Evolutionary conservation across 768 basidiomycete genomes (phyloP), one percentile per base, ranked within the genome.

Genomic region (Suillus placidus): DNA sequence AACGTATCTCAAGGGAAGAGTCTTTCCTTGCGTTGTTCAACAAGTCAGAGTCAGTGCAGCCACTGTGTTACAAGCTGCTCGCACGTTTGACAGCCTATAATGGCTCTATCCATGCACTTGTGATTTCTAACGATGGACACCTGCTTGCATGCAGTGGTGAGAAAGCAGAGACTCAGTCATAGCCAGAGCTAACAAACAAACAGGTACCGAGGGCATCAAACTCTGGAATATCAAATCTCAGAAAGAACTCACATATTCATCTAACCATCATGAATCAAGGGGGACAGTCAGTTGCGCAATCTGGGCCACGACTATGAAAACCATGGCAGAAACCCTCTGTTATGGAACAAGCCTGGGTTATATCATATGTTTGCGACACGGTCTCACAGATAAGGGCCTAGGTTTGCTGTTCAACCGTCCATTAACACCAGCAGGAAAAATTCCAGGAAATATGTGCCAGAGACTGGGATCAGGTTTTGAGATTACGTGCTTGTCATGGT

Each of bases 251-350:
- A 6, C 64, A 32, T 65, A 37, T 37, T 60, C 58, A 5, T 56
- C 45, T 13, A 5, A 26, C 14, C 12, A 49, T 26, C 23, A 52
- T 4, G 63, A 38, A 3, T 57, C 45, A 3, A 2, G 55, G 37
- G 65, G 61, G 12, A n/a, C 42, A 8, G 51, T 67, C n/a, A 61
- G 58, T 26, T 64, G 51, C 18, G 12, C 56, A 38, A 64, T 26
- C 2, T 68, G 64, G 67, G 54, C 58, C 12, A 68, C 32, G n/a
- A 66, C 52, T n/a, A n/a, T n/a, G n/a, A 16, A 68, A 6, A 43
- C 30, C 10, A 4, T 20, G 10, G 6, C 26, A 0, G 62, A 69
- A 54, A 70, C 52, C 1, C 26, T 70, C 1, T 64, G 64, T 32
- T 70, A 70, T 42, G 67, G 67, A 0, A 70, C 51, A 4, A 40